A percentile compares a stretch with the other conserved stretches of the same genome.
Evolutionary conservation across 495 filamentous ascomycete genomes (phyloP).

Genomic region (Penicillium soppii): DNA sequence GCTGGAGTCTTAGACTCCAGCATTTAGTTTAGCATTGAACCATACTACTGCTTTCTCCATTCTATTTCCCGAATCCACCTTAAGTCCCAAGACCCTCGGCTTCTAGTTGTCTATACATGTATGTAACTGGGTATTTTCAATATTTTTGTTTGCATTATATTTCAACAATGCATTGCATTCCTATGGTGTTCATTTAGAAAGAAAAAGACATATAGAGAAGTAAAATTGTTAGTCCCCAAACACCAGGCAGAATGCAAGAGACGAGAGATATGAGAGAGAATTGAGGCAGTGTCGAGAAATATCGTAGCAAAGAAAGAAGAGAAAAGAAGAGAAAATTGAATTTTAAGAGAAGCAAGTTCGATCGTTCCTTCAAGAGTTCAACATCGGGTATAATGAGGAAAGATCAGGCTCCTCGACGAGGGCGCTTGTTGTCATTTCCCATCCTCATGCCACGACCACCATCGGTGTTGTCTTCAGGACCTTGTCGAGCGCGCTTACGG

Average conservation of each 20-base stretch:
- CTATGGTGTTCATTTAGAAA: constrained; percentile 7
- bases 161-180: too few relatives aligned
- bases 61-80: too few relatives aligned
- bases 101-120: too few relatives aligned
- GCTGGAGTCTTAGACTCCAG: too few relatives aligned
- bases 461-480: constrained; percentile 29
- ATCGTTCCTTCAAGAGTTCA: background rate
- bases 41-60: too few relatives aligned
- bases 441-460: constrained; percentile 39
- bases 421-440: constrained; percentile 45
- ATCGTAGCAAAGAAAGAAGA: constrained; percentile 3
- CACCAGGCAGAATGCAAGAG: constrained; percentile 21
- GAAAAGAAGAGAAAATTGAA: background rate
- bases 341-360: background rate
- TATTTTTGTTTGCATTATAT: too few relatives aligned
- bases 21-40: too few relatives aligned
- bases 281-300: constrained; percentile 6
- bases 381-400: background rate
- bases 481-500: constrained; percentile 43
- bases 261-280: constrained; percentile 10
- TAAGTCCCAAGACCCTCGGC: too few relatives aligned
- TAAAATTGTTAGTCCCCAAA: constrained; percentile 19
- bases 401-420: constrained; percentile 41
- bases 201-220: constrained; percentile 11
- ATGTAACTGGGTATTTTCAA: too few relatives aligned